Percentiles rank a stretch among this genome's conserved stretches.
These are phyloP conservation scores for Fusarium sarcochroum DNA, from an alignment of 2,329 filamentous ascomycete genomes.

Conservation along the genomic window DNA sequence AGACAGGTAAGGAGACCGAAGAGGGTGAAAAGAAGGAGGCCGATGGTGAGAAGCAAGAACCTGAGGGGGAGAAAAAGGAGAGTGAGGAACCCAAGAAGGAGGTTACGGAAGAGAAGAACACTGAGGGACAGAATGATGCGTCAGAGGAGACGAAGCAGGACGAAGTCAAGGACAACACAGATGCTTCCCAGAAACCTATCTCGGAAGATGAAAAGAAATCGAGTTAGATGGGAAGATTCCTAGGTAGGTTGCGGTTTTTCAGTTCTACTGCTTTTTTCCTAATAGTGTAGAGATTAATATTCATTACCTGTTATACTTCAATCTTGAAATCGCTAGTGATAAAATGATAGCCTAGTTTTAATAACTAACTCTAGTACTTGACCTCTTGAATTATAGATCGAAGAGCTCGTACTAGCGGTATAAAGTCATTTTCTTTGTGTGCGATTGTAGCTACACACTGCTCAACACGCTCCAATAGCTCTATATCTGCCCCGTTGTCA, in stretches of 20 bases:
- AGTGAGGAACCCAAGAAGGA: no score
- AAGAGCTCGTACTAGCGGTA: no score
- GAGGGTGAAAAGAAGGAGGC: background rate
- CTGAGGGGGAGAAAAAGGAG: background rate
- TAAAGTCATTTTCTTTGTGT: no score
- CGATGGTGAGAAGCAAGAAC: background rate
- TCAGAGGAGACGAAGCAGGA: background rate
- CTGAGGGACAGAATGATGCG: background rate
- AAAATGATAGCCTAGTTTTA: no score
- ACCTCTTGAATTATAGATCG: no score
- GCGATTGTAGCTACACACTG: no score
- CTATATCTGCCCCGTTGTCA: no score
- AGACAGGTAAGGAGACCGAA: background rate
- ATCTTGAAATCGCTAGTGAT: no score
- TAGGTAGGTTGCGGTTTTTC: no score
- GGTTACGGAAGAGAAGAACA: background rate
- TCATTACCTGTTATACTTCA: background rate
- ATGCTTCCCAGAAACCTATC: background rate
- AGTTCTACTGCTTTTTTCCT: background rate
- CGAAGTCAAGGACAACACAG: background rate
- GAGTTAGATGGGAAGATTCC: background rate
- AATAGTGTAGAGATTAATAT: background rate
- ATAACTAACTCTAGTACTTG: background rate
- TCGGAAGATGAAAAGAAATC: background rate
- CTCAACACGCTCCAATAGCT: no score